phyloP scores from a whole-genome alignment of 495 filamentous ascomycete species.

The Cercophora sp. region DNA sequence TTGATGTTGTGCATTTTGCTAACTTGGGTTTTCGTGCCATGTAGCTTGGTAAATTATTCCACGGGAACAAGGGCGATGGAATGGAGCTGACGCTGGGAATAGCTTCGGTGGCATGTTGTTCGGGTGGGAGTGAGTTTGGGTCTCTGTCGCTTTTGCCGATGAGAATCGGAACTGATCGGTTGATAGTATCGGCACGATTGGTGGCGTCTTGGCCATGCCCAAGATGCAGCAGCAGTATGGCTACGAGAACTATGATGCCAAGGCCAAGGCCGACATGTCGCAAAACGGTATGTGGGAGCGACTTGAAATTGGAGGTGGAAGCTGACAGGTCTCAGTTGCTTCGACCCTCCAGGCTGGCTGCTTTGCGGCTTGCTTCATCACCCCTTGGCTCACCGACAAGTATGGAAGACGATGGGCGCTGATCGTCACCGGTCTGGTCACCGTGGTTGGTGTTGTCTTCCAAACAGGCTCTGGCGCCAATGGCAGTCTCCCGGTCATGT shows the following conservation, averaged over 20 bases:
- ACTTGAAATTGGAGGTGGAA: not conserved
- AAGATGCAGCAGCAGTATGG: slow-evolving; percentile 35
- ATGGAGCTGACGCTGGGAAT: slow-evolving; percentile 38
- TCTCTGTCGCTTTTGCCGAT: not conserved
- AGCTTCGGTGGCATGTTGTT: slow-evolving; percentile 73
- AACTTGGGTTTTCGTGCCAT: not conserved
- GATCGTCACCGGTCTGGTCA: slow-evolving; percentile 35
- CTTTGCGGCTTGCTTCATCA: slow-evolving; percentile 59
- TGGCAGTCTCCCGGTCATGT: slow-evolving; percentile 52
- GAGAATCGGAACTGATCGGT: not conserved
- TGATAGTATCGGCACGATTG: slow-evolving; percentile 34
- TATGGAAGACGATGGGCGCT: slow-evolving; percentile 37
- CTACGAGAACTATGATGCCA: not conserved
- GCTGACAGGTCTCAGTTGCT: slow-evolving; percentile 40
- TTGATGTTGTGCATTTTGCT: not conserved
- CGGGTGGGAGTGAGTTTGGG: slow-evolving; percentile 50
- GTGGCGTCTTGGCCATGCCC: slow-evolving; percentile 52
- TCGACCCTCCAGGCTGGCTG: slow-evolving; percentile 63
- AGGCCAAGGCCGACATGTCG: slow-evolving; percentile 2
- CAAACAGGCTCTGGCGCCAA: slow-evolving; percentile 31
- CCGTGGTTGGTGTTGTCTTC: slow-evolving; percentile 37
- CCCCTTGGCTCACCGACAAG: slow-evolving; percentile 51
- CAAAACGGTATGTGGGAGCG: not conserved
- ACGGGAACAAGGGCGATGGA: slow-evolving; percentile 12
- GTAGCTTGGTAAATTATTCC: not conserved